These are phyloP conservation scores for Pontederia crassipes DNA, from an alignment of 176 grass and related monocot species.

Conservation along the genomic window DNA sequence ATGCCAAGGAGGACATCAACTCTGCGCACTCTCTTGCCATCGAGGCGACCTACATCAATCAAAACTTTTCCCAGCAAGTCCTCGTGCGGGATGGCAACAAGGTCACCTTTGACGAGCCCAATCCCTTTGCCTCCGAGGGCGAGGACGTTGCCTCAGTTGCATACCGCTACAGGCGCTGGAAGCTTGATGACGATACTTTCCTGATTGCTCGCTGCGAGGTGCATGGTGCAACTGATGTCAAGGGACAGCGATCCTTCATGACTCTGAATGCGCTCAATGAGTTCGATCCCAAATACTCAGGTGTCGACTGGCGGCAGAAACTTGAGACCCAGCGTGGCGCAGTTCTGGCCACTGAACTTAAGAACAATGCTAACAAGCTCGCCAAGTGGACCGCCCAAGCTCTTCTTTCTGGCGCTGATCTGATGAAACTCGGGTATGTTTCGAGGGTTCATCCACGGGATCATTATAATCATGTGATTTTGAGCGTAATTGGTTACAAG, in stretches of 20 bases:
- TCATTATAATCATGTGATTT: conserved; percentile 12
- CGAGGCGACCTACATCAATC: conserved; percentile 13
- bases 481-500: conserved; percentile 11
- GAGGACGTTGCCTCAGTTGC: conserved; percentile 9
- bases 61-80: conserved; percentile 15
- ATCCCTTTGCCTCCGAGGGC: conserved; percentile 9
- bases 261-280: conserved; percentile 9
- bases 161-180: conserved; percentile 10
- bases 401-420: conserved; percentile 4
- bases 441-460: conserved; percentile 7
- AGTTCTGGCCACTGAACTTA: conserved; percentile 9
- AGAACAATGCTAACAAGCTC: conserved; percentile 13
- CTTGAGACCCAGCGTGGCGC: conserved; percentile 14
- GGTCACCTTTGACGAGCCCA: conserved; percentile 14
- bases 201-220: conserved; percentile 5
- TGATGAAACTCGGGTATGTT: conserved; percentile 15
- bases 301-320: conserved; percentile 16
- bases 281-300: conserved; percentile 1
- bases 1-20: conserved; percentile 10
- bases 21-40: conserved; percentile 6
- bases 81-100: conserved; percentile 7
- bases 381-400: conserved; percentile 17
- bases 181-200: background rate
- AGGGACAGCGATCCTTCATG: conserved; percentile 8
- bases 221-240: background rate